Percentiles rank a stretch among this genome's conserved stretches.
Evolutionary conservation across 768 basidiomycete genomes (phyloP).

Genomic region (Lactifluus subvellereus): DNA sequence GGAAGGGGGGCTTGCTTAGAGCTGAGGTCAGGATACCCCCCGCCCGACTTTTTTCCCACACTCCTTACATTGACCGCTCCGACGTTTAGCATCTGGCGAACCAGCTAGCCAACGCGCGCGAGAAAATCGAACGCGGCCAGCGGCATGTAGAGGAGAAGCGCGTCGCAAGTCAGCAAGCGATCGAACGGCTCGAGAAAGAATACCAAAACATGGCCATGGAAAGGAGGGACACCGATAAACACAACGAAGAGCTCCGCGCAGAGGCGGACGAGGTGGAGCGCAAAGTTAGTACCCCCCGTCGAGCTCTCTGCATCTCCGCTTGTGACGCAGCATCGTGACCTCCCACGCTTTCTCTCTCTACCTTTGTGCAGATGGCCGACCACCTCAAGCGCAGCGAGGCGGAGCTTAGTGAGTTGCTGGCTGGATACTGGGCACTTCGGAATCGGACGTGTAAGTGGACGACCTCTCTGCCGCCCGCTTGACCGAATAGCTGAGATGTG

Average conservation of each 20-base stretch:
- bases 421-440: constrained; percentile 78
- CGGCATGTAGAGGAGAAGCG: constrained; percentile 78
- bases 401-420: constrained; percentile 74
- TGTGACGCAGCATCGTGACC: background rate
- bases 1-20: constrained; percentile 58
- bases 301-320: background rate
- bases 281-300: constrained; percentile 41
- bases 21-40: constrained; percentile 43
- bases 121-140: constrained; percentile 76
- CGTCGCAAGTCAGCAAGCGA: constrained; percentile 60
- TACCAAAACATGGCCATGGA: constrained; percentile 75
- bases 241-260: constrained; percentile 67
- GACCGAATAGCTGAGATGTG: background rate
- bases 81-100: constrained; percentile 63
- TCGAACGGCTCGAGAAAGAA: constrained; percentile 70
- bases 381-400: constrained; percentile 68
- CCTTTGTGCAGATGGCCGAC: constrained; percentile 58
- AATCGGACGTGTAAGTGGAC: constrained; percentile 61
- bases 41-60: background rate
- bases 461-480: too few species aligned
- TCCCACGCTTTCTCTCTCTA: background rate
- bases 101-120: constrained; percentile 74
- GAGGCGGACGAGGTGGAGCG: constrained; percentile 64
- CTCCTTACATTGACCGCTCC: background rate
- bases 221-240: constrained; percentile 70